Evolutionary conservation across 441 rosid species (phyloP).

Genomic region (Erodium moschatum): DNA sequence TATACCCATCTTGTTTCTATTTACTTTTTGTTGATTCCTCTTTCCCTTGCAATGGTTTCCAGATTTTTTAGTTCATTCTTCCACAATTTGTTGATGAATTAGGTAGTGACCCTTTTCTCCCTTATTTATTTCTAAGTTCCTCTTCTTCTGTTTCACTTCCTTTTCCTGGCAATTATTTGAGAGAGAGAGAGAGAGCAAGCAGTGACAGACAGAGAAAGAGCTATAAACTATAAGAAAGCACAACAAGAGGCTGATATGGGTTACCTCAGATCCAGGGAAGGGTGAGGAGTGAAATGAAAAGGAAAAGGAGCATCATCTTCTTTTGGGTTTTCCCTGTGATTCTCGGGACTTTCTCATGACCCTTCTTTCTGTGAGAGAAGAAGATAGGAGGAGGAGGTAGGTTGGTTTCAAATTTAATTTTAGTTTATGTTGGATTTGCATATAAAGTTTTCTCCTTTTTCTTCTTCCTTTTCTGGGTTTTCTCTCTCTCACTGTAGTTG

Average conservation of each 20-base stretch:
- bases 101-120: slow-evolving; percentile 19
- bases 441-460: slow-evolving; percentile 6
- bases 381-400: slow-evolving; percentile 10
- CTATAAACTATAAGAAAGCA: slow-evolving; percentile 13
- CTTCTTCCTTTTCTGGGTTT: slow-evolving; percentile 16
- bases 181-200: slow-evolving; percentile 10
- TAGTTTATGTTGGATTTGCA: background rate
- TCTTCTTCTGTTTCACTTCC: too few species aligned
- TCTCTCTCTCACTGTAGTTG: slow-evolving; percentile 26
- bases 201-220: too few species aligned
- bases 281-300: slow-evolving; percentile 22
- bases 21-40: too few species aligned
- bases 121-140: too few species aligned
- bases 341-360: slow-evolving; percentile 45
- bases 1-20: background rate
- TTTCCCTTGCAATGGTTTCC: slow-evolving; percentile 10
- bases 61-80: background rate
- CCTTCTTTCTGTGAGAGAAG: slow-evolving; percentile 22
- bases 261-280: slow-evolving; percentile 69
- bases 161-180: slow-evolving; percentile 26
- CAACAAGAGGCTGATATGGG: slow-evolving; percentile 35
- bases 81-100: slow-evolving; percentile 21
- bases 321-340: slow-evolving; percentile 46
- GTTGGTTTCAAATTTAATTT: slow-evolving; percentile 24
- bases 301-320: slow-evolving; percentile 31